These are phyloP conservation scores for Limonium bicolor DNA, from an alignment of 148 eudicot species.

Conservation along the genomic window DNA sequence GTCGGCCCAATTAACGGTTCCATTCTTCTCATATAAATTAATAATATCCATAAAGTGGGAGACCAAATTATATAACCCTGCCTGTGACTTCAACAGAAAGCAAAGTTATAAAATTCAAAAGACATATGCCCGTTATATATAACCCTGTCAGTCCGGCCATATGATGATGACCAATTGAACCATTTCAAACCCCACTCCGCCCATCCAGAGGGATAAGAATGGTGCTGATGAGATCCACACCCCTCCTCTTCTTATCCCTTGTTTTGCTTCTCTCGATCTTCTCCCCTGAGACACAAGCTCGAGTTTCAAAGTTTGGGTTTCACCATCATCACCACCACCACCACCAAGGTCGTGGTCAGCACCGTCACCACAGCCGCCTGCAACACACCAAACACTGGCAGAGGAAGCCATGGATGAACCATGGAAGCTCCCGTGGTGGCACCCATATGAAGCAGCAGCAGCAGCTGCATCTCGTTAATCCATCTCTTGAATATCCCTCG, in stretches of 20 bases:
- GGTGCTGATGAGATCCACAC: background rate
- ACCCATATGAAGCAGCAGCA: background rate
- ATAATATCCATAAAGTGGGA: too few species aligned
- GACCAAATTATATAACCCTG: background rate
- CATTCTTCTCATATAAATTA: too few species aligned
- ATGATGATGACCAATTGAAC: background rate
- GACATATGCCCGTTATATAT: background rate
- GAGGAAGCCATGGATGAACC: conserved; percentile 10
- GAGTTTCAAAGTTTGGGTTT: too few species aligned
- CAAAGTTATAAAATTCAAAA: background rate
- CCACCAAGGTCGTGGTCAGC: background rate
- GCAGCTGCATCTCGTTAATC: conserved; percentile 1
- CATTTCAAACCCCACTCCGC: background rate
- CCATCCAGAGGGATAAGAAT: background rate
- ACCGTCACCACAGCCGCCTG: background rate
- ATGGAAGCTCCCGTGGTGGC: conserved; percentile 3
- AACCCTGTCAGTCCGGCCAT: background rate
- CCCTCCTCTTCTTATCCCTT: background rate
- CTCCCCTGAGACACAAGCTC: background rate
- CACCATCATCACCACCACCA: background rate
- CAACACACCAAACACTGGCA: conserved; percentile 1
- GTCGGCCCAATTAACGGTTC: too few species aligned
- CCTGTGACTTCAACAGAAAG: conserved; percentile 5
- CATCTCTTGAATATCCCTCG: background rate
- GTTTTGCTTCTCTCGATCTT: conserved; percentile 1